phyloP scores from a whole-genome alignment of 2,329 filamentous ascomycete species.

The Eurotiales sp. region DNA sequence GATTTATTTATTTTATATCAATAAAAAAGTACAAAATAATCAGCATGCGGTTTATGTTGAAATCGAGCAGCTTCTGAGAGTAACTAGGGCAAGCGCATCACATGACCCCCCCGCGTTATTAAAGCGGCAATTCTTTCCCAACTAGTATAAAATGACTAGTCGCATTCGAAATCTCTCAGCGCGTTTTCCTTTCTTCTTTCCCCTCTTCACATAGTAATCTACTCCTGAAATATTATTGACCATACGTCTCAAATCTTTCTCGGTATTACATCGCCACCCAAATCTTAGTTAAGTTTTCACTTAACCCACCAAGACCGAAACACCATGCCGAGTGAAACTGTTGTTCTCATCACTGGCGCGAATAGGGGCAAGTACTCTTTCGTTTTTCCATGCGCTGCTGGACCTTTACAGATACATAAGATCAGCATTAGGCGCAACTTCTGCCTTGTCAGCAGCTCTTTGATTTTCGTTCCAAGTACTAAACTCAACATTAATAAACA shows the following conservation, averaged over 20 bases:
- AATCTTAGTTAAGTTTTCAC: too few relatives aligned
- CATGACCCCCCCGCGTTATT: neutral
- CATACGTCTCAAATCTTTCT: too few relatives aligned
- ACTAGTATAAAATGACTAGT: neutral
- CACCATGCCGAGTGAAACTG: constrained; percentile 12
- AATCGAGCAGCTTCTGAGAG: neutral
- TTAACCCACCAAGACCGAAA: too few relatives aligned
- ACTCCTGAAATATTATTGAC: neutral
- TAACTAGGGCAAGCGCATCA: neutral
- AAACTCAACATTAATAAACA: neutral
- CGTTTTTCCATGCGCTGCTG: neutral
- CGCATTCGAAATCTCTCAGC: neutral
- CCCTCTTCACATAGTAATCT: neutral
- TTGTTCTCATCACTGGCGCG: constrained; percentile 12
- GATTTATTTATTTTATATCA: too few relatives aligned
- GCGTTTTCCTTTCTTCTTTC: neutral
- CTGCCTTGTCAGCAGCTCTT: too few relatives aligned
- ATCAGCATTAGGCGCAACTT: too few relatives aligned
- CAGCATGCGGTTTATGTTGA: too few relatives aligned
- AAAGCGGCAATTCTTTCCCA: neutral
- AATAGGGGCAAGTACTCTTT: constrained; percentile 9
- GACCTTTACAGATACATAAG: too few relatives aligned
- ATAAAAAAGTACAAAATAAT: too few relatives aligned
- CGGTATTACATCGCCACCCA: too few relatives aligned
- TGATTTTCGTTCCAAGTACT: neutral